These are phyloP conservation scores for Globisporangium cystogenes DNA, from an alignment of 352 stramenopile genomes.

Conservation along the genomic window DNA sequence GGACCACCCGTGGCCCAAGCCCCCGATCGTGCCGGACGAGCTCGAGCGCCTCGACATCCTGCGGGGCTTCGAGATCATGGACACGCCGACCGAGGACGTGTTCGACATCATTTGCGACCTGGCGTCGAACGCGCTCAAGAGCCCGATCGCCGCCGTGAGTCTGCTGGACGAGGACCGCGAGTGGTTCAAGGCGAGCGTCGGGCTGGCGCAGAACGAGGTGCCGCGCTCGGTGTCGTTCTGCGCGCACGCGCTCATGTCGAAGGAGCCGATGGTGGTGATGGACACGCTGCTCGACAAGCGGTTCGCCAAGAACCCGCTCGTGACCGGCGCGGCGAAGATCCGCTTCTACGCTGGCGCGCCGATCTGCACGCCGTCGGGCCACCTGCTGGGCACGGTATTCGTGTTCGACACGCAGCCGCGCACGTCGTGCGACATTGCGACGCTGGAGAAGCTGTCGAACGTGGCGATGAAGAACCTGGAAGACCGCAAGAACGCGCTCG, in stretches of 20 bases:
- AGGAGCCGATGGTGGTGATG: conserved; percentile 87
- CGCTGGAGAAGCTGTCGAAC: conserved; percentile 84
- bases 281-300: conserved; percentile 83
- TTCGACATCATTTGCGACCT: conserved; percentile 89
- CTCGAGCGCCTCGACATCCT: conserved; percentile 71
- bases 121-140: conserved; percentile 82
- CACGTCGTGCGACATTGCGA: conserved; percentile 82
- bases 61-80: conserved; percentile 83
- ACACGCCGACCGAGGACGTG: conserved; percentile 80
- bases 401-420: conserved; percentile 85
- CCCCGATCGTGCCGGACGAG: conserved; percentile 62
- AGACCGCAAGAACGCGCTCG: conserved; percentile 85
- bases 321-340: conserved; percentile 81
- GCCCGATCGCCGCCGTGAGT: conserved; percentile 79
- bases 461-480: conserved; percentile 89
- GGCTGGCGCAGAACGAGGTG: conserved; percentile 80
- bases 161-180: conserved; percentile 82
- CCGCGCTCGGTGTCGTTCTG: conserved; percentile 85
- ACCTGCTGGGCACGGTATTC: conserved; percentile 82
- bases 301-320: conserved; percentile 82
- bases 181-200: conserved; percentile 86
- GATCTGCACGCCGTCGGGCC: conserved; percentile 76
- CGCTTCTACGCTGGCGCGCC: conserved; percentile 82
- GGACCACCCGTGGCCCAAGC: conserved; percentile 86
- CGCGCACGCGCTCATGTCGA: conserved; percentile 84